These are phyloP conservation scores for Flaveria linearis DNA, from an alignment of 129 eudicot genomes.

Conservation along the genomic window DNA sequence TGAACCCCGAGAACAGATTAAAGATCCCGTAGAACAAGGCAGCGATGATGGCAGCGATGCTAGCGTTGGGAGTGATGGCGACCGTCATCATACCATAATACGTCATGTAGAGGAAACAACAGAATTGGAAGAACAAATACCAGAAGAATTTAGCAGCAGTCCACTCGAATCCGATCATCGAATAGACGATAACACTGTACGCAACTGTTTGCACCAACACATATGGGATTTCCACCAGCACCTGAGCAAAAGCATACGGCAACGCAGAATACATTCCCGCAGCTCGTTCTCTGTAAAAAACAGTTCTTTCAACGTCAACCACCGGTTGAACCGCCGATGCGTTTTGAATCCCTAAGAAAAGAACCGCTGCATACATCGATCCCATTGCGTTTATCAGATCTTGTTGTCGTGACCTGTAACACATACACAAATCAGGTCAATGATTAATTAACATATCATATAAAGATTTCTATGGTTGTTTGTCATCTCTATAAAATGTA, in stretches of 20 bases:
- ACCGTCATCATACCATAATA: conserved; percentile 56
- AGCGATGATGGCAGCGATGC: conserved; percentile 46
- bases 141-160: conserved; percentile 44
- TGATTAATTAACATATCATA: no score
- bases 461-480: no score
- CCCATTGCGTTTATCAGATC: conserved; percentile 49
- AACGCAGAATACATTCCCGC: conserved; percentile 58
- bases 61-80: conserved; percentile 47
- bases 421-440: neutral
- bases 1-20: conserved; percentile 48
- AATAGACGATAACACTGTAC: conserved; percentile 44
- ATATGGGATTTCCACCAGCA: conserved; percentile 47
- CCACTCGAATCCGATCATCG: conserved; percentile 59
- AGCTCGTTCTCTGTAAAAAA: conserved; percentile 53
- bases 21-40: conserved; percentile 40
- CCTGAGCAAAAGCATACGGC: conserved; percentile 55
- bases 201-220: conserved; percentile 28
- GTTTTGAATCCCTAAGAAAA: conserved; percentile 48
- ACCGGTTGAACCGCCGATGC: conserved; percentile 50
- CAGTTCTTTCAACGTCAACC: conserved; percentile 48
- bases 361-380: conserved; percentile 47
- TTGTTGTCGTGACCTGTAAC: conserved; percentile 26
- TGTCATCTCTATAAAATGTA: no score
- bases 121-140: conserved; percentile 43
- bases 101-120: conserved; percentile 49